phyloP scores from a whole-genome alignment of 2,329 filamentous ascomycete species.

The Neocucurbitaria cava region DNA sequence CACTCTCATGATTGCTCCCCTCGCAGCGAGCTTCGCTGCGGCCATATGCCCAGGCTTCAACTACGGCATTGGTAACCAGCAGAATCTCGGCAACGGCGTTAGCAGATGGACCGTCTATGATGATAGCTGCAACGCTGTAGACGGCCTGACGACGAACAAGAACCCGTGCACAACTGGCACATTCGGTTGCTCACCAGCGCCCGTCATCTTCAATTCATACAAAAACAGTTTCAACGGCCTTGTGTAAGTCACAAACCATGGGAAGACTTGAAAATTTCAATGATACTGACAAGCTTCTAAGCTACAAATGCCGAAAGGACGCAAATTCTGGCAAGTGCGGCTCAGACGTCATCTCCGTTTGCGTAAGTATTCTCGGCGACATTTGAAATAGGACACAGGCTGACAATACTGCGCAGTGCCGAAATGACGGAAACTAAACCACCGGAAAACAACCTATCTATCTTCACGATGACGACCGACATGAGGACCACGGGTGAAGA shows the following conservation, averaged over 20 bases:
- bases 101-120: conserved; percentile 2
- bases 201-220: conserved; percentile 2
- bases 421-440: conserved; percentile 2
- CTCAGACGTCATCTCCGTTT: conserved; percentile 1
- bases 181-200: conserved; percentile 1
- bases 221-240: neutral
- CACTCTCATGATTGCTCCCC: neutral
- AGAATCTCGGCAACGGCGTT: neutral
- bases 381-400: too few species aligned
- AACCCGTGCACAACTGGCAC: conserved; percentile 1
- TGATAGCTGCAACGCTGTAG: neutral
- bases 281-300: neutral
- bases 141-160: conserved; percentile 2
- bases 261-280: neutral
- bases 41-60: conserved; percentile 9
- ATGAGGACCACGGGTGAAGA: too few species aligned
- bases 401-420: conserved; percentile 1
- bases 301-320: conserved; percentile 1
- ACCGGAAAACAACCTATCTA: too few species aligned
- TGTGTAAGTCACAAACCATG: neutral
- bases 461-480: too few species aligned
- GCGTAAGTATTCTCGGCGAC: neutral
- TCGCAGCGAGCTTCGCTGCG: neutral
- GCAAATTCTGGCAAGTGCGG: neutral
- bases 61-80: conserved; percentile 3